Conservation (phyloP, 2,329 filamentous ascomycete species). For the Sclerotinia sclerotiorum region DNA sequence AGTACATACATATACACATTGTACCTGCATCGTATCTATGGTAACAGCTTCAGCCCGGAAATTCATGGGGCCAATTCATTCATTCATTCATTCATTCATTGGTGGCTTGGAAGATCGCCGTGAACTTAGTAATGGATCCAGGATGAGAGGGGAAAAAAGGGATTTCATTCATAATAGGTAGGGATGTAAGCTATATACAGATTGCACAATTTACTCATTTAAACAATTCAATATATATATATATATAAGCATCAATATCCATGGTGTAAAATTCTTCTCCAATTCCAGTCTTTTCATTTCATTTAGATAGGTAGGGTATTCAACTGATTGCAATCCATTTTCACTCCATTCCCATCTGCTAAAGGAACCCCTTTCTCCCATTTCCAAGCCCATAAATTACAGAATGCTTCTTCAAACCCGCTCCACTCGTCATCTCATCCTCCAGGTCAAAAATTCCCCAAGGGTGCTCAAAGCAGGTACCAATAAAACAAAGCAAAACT, state of each 20-base stretch:
- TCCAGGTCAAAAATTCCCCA: neutral
- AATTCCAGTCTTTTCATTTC: neutral
- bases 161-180: no score
- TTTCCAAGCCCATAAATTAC: slow-evolving; percentile 19
- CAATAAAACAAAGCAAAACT: slow-evolving; percentile 13
- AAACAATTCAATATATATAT: neutral
- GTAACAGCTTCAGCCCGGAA: slow-evolving; percentile 4
- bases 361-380: neutral
- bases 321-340: neutral
- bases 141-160: no score
- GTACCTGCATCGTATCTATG: slow-evolving; percentile 18
- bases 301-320: slow-evolving; percentile 2
- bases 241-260: neutral
- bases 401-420: slow-evolving; percentile 7
- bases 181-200: neutral
- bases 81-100: no score
- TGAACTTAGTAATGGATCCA: neutral
- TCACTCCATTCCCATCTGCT: neutral
- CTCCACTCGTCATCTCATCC: neutral
- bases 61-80: neutral
- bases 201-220: neutral
- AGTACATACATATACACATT: neutral
- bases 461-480: neutral
- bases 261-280: neutral
- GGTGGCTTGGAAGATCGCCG: neutral